Evolutionary conservation across 345 rosid species (phyloP).

Genomic region (Noccaea caerulescens): DNA sequence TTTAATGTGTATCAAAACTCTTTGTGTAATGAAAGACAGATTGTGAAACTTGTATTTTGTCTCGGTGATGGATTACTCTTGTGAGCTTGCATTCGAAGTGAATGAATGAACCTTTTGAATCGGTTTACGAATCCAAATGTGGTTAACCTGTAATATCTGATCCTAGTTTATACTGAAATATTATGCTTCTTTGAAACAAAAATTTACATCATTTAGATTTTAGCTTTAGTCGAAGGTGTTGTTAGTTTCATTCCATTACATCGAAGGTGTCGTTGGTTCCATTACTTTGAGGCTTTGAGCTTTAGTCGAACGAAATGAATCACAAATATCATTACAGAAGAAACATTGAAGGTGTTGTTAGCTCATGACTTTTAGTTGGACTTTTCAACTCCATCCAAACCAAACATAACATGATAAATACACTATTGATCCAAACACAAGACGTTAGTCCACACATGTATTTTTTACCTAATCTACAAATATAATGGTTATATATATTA

Average conservation of each 20-base stretch:
- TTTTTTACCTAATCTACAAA: background rate
- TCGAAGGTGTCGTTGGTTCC: too few relatives aligned
- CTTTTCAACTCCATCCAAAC: background rate
- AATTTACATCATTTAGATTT: background rate
- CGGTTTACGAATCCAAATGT: constrained; percentile 2
- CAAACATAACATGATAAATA: background rate
- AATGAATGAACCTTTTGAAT: constrained; percentile 14
- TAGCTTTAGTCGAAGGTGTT: too few relatives aligned
- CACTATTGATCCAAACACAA: background rate
- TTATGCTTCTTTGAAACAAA: constrained; percentile 7
- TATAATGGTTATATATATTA: too few relatives aligned
- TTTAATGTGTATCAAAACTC: constrained; percentile 39
- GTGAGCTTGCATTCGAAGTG: constrained; percentile 23
- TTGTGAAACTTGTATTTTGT: constrained; percentile 39
- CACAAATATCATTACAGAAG: background rate
- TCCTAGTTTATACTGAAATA: background rate
- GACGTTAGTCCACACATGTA: background rate
- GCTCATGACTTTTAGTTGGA: background rate
- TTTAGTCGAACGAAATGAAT: background rate
- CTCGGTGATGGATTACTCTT: constrained; percentile 27
- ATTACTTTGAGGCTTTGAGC: too few relatives aligned
- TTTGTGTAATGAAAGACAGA: constrained; percentile 41
- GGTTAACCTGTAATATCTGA: background rate
- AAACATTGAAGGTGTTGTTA: background rate
- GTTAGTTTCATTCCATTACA: too few relatives aligned